Conservation (phyloP, 257 asterid species). For the Ehretia macrophylla region DNA sequence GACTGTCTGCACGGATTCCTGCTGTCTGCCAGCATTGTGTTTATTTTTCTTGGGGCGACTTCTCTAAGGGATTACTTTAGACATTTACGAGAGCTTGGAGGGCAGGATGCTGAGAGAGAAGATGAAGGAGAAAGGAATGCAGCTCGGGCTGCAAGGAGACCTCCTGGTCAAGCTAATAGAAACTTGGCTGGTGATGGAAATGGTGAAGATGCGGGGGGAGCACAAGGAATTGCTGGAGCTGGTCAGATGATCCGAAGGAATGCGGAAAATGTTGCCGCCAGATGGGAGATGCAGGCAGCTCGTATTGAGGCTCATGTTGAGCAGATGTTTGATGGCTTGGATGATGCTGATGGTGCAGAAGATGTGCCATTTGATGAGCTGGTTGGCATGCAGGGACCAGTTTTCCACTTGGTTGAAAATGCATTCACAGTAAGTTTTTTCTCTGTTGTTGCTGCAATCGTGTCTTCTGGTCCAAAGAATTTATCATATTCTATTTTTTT, state of each 20-base stretch:
- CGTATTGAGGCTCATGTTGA: slow-evolving; percentile 96
- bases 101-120: slow-evolving; percentile 89
- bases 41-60: slow-evolving; percentile 95
- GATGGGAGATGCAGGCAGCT: slow-evolving; percentile 98
- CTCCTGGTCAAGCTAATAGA: slow-evolving; percentile 71
- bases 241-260: slow-evolving; percentile 84
- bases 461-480: too few species aligned
- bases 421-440: slow-evolving; percentile 77
- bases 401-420: slow-evolving; percentile 91
- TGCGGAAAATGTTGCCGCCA: slow-evolving; percentile 94
- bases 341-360: slow-evolving; percentile 99
- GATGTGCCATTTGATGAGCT: slow-evolving; percentile 97
- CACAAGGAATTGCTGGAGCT: slow-evolving; percentile 85
- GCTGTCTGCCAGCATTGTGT: slow-evolving; percentile 93
- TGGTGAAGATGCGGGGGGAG: slow-evolving; percentile 85
- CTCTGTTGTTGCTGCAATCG: background rate
- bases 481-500: too few species aligned
- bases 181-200: slow-evolving; percentile 65
- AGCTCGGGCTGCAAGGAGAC: slow-evolving; percentile 91
- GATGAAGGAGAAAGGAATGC: slow-evolving; percentile 92
- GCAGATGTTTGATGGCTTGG: slow-evolving; percentile 98
- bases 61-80: slow-evolving; percentile 93
- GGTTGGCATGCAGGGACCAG: slow-evolving; percentile 99
- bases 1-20: slow-evolving; percentile 98
- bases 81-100: slow-evolving; percentile 89